A percentile compares a stretch with the other conserved stretches of the same genome.
Evolutionary conservation across 345 rosid species (phyloP).

Genomic region (Leavenworthia alabamica): DNA sequence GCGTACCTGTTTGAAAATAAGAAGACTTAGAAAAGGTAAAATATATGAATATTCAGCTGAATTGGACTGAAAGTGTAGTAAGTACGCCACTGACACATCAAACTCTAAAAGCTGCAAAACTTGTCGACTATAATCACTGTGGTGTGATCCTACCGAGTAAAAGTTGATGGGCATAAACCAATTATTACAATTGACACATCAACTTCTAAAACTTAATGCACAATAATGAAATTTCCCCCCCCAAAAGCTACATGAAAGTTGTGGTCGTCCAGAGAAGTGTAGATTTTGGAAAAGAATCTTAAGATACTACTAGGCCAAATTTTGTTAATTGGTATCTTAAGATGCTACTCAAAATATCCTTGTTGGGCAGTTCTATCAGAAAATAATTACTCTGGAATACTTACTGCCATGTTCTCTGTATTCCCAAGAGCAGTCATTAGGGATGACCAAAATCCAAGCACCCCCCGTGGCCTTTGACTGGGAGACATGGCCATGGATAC

Average conservation of each 20-base stretch:
- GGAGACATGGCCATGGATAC: conserved; percentile 97
- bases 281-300: neutral
- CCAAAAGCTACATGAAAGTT: too few relatives aligned
- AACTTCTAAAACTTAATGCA: neutral
- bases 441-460: conserved; percentile 97
- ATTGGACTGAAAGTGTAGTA: conserved; percentile 1
- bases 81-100: neutral
- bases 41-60: neutral
- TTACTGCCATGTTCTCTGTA: conserved; percentile 95
- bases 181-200: neutral
- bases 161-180: neutral
- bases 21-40: neutral
- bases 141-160: neutral
- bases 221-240: neutral
- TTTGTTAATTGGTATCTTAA: neutral
- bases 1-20: conserved; percentile 56
- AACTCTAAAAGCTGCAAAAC: conserved; percentile 6
- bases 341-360: neutral
- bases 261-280: neutral
- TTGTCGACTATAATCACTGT: neutral
- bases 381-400: conserved; percentile 24
- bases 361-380: neutral
- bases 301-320: neutral
- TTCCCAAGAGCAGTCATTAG: conserved; percentile 98
- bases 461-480: conserved; percentile 91